phyloP scores from a whole-genome alignment of 2,329 filamentous ascomycete species.

The Rhynchosporium graminicola region DNA sequence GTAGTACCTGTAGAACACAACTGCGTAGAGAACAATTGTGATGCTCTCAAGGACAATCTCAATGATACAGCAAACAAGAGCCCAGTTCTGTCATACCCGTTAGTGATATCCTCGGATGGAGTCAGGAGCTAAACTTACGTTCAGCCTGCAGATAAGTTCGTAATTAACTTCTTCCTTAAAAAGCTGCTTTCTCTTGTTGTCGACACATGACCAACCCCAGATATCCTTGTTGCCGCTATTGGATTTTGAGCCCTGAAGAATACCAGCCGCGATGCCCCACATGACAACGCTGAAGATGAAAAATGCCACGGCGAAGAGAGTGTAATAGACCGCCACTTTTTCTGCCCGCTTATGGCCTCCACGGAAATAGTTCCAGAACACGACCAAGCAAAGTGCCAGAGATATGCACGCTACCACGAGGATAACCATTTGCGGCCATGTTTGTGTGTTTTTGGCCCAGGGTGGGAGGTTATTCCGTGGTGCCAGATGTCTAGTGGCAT shows the following conservation, averaged over 20 bases:
- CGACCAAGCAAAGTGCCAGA: slow-evolving; percentile 72
- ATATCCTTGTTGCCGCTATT: slow-evolving; percentile 80
- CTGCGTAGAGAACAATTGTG: slow-evolving; percentile 87
- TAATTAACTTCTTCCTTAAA: slow-evolving; percentile 85
- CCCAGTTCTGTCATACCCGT: slow-evolving; percentile 70
- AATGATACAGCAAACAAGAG: slow-evolving; percentile 94
- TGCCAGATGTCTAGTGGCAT: slow-evolving; percentile 75
- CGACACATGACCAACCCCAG: slow-evolving; percentile 97
- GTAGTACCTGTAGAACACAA: slow-evolving; percentile 97
- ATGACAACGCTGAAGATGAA: slow-evolving; percentile 92
- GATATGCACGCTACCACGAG: slow-evolving; percentile 79
- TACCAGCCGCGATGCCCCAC: slow-evolving; percentile 83
- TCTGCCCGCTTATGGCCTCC: slow-evolving; percentile 87
- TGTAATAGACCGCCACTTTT: slow-evolving; percentile 94
- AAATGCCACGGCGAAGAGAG: slow-evolving; percentile 87
- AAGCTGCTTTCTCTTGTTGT: slow-evolving; percentile 77
- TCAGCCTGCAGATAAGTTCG: slow-evolving; percentile 84
- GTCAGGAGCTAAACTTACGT: slow-evolving; percentile 52
- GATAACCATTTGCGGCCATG: slow-evolving; percentile 88
- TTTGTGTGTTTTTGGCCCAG: slow-evolving; percentile 77
- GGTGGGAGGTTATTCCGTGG: slow-evolving; percentile 77
- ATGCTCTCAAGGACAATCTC: slow-evolving; percentile 92
- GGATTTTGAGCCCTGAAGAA: slow-evolving; percentile 77
- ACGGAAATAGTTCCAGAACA: slow-evolving; percentile 84
- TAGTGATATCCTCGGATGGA: slow-evolving; percentile 13